A percentile compares a stretch with the other conserved stretches of the same genome.
Conservation (phyloP, 306 rosid species). For the Styphnolobium japonicum region DNA sequence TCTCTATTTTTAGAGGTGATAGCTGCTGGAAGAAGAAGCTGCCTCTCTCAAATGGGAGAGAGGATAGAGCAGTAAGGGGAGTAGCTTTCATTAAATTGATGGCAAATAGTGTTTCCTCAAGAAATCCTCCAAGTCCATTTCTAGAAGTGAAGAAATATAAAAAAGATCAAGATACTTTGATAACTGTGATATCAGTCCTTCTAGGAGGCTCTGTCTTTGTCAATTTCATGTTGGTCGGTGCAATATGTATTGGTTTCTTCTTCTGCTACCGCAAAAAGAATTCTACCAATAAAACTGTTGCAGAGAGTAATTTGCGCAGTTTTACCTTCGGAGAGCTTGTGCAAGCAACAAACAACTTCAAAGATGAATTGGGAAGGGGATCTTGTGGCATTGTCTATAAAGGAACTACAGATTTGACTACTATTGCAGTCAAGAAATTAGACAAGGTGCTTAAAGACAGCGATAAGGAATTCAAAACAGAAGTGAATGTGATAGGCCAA, state of each 20-base stretch:
- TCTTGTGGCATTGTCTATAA: not conserved
- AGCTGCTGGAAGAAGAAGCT: constrained; percentile 17
- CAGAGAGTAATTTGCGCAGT: not conserved
- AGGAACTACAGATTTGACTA: not conserved
- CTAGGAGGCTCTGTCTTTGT: constrained; percentile 25
- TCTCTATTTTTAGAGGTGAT: not conserved
- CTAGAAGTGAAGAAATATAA: not conserved
- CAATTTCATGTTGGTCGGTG: no score
- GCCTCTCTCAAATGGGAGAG: constrained; percentile 27
- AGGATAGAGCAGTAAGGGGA: not conserved
- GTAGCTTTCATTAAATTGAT: constrained; percentile 22
- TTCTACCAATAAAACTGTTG: not conserved
- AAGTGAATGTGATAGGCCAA: no score
- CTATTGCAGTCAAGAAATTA: constrained; percentile 26
- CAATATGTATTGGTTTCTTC: not conserved
- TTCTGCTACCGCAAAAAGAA: not conserved
- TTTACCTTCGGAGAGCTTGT: not conserved
- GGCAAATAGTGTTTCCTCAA: not conserved
- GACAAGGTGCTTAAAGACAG: not conserved
- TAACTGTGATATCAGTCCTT: no score
- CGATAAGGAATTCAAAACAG: constrained; percentile 10
- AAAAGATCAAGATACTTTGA: not conserved
- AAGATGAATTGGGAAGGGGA: not conserved
- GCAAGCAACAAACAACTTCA: not conserved
- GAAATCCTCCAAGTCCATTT: no score